These are phyloP conservation scores for Cryptococcus sp. DNA, from an alignment of 1,284 basidiomycete species.

Conservation along the genomic window DNA sequence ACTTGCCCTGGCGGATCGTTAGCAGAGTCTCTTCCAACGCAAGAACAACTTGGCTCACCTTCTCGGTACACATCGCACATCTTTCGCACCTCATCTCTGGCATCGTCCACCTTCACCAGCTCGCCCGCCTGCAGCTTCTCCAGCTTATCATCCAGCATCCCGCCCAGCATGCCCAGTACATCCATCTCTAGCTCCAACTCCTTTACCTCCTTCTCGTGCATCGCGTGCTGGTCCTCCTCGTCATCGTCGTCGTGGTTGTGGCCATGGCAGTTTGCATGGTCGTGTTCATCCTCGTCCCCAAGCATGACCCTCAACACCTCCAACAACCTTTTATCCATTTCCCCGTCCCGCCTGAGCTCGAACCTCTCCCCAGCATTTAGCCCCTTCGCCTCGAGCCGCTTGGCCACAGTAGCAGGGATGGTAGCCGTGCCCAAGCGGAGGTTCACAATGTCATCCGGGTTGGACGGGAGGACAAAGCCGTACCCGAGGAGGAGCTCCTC, in stretches of 20 bases:
- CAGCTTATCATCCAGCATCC: conserved; percentile 62
- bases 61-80: conserved; percentile 36
- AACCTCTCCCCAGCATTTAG: conserved; percentile 53
- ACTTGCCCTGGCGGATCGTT: conserved; percentile 25
- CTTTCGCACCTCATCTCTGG: conserved; percentile 24
- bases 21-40: not conserved
- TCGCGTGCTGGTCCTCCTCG: conserved; percentile 47
- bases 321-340: conserved; percentile 61
- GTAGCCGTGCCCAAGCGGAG: conserved; percentile 63
- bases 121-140: conserved; percentile 54
- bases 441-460: conserved; percentile 78
- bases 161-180: conserved; percentile 55
- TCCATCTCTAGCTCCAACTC: conserved; percentile 61
- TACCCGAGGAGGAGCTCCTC: conserved; percentile 82
- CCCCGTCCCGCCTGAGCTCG: conserved; percentile 61
- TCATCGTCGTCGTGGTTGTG: conserved; percentile 57
- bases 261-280: conserved; percentile 8
- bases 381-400: conserved; percentile 21
- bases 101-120: conserved; percentile 15
- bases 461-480: conserved; percentile 70
- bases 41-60: conserved; percentile 20
- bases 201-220: conserved; percentile 54
- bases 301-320: conserved; percentile 52
- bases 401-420: conserved; percentile 10
- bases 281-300: conserved; percentile 39